phyloP scores from a whole-genome alignment of 116 monocot genomes.

The Cymodocea nodosa region DNA sequence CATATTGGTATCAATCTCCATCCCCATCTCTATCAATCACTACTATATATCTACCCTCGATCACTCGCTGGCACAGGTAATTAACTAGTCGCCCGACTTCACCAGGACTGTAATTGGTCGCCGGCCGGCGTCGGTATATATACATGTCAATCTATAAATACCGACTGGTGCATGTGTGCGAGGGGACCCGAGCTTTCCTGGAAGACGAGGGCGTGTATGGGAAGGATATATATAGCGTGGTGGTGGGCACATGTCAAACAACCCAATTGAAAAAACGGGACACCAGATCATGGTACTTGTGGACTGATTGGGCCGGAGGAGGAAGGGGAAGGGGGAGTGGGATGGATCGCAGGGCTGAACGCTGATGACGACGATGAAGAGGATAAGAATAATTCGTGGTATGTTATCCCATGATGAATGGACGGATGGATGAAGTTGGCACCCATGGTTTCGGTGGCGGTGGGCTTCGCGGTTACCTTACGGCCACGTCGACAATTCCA shows the following conservation, averaged over 20 bases:
- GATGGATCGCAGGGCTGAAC: neutral
- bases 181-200: neutral
- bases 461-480: neutral
- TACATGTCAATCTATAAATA: no score
- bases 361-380: neutral
- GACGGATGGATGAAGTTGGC: conserved; percentile 1
- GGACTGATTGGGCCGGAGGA: neutral
- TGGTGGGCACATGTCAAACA: neutral
- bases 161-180: no score
- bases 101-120: no score
- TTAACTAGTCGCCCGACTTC: no score
- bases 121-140: no score
- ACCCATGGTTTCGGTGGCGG: conserved; percentile 1
- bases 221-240: neutral
- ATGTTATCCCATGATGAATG: neutral
- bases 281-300: neutral
- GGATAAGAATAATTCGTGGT: conserved; percentile 7
- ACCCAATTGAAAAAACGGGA: neutral
- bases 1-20: no score
- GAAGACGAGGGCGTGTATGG: neutral
- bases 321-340: neutral
- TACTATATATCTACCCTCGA: no score
- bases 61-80: no score
- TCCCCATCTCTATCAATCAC: no score
- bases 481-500: neutral